phyloP scores from a whole-genome alignment of 345 rosid species.

The Aegle marmelos region DNA sequence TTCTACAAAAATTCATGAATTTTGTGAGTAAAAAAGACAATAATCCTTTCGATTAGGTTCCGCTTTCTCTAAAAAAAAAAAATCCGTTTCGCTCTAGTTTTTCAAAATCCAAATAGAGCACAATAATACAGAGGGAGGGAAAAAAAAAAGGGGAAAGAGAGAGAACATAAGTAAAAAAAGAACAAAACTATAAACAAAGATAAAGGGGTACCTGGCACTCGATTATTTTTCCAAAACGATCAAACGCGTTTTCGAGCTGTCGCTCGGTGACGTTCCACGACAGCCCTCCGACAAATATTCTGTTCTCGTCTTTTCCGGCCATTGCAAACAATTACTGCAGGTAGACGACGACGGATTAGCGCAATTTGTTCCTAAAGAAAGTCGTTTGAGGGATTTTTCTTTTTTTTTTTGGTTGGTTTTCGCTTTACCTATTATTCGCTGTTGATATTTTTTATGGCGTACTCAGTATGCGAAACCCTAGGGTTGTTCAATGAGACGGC shows the following conservation, averaged over 20 bases:
- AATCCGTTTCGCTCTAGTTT: constrained; percentile 1
- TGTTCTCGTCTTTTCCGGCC: constrained; percentile 77
- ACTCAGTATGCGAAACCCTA: constrained; percentile 7
- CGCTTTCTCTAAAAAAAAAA: no score
- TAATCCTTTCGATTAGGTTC: no score
- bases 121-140: background rate
- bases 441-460: background rate
- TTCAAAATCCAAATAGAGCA: constrained; percentile 8
- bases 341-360: constrained; percentile 1
- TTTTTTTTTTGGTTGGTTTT: background rate
- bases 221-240: constrained; percentile 79
- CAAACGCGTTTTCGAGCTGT: constrained; percentile 77
- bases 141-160: background rate
- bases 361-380: background rate
- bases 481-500: background rate
- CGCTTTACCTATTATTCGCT: no score
- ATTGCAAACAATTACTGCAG: constrained; percentile 29
- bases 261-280: constrained; percentile 81
- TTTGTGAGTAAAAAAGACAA: no score
- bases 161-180: background rate
- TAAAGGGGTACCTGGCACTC: constrained; percentile 66
- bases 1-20: no score
- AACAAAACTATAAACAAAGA: background rate
- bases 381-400: no score
- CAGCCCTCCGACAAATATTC: constrained; percentile 91